Evolutionary conservation across 768 basidiomycete genomes (phyloP).

Genomic region (Tricholoma furcatifolium): DNA sequence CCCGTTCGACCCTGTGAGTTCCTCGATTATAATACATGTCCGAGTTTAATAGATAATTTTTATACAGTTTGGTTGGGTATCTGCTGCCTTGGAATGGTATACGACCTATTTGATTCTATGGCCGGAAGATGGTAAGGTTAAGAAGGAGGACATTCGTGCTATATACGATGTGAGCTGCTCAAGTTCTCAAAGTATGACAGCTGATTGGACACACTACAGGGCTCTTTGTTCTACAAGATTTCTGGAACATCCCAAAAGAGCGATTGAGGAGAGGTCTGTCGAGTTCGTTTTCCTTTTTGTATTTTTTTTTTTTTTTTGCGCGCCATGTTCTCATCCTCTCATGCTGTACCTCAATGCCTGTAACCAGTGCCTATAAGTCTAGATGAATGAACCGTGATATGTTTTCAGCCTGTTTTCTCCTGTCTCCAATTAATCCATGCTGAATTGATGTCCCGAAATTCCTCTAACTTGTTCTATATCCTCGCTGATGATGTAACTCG

Average conservation of each 20-base stretch:
- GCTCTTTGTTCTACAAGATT: constrained; percentile 34
- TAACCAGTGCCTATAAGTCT: too few species aligned
- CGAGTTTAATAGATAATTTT: not conserved
- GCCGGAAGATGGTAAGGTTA: constrained; percentile 34
- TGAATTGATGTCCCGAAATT: too few species aligned
- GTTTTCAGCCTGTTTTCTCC: too few species aligned
- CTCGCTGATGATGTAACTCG: not conserved
- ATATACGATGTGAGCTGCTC: constrained; percentile 35
- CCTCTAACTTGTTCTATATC: too few species aligned
- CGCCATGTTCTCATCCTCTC: too few species aligned
- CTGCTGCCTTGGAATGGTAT: constrained; percentile 40
- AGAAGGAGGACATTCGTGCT: constrained; percentile 37
- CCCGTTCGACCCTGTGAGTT: constrained; percentile 33
- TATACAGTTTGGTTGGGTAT: constrained; percentile 40
- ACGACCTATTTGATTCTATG: constrained; percentile 38
- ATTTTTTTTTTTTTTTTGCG: not conserved
- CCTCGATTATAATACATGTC: not conserved
- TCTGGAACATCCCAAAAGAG: constrained; percentile 21
- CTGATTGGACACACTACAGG: constrained; percentile 16
- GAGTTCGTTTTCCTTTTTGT: not conserved
- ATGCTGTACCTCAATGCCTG: too few species aligned
- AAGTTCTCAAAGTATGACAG: not conserved
- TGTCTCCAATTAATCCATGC: too few species aligned
- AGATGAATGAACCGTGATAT: too few species aligned
- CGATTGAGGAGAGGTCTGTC: not conserved